Conservation (phyloP, 2,329 filamentous ascomycete genomes). For the Cytospora mali region DNA sequence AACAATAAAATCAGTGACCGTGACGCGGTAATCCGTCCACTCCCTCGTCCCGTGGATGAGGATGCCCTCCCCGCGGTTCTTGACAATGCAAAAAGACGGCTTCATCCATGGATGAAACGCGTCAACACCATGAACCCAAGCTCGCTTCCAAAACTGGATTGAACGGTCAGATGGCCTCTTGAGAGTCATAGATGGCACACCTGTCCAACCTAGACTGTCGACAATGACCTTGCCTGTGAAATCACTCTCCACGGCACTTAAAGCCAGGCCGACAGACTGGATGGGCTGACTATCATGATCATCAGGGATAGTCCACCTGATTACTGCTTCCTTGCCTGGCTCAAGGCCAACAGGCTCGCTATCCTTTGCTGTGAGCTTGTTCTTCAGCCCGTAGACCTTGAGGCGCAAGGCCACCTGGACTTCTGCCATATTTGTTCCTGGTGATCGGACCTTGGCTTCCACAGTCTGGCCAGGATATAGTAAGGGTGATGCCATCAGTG, state of each 20-base stretch:
- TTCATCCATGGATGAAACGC: slow-evolving; percentile 30
- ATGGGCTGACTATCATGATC: slow-evolving; percentile 33
- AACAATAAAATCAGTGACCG: slow-evolving; percentile 31
- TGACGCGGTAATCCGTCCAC: slow-evolving; percentile 36
- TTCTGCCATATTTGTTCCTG: neutral
- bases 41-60: slow-evolving; percentile 38
- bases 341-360: slow-evolving; percentile 8
- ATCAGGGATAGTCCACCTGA: slow-evolving; percentile 33
- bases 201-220: slow-evolving; percentile 32
- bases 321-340: slow-evolving; percentile 9
- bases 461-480: slow-evolving; percentile 36
- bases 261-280: slow-evolving; percentile 33
- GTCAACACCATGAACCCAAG: slow-evolving; percentile 36
- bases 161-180: slow-evolving; percentile 18
- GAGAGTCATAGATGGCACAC: slow-evolving; percentile 25
- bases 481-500: slow-evolving; percentile 34
- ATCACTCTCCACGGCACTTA: slow-evolving; percentile 12
- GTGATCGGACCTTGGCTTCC: slow-evolving; percentile 25
- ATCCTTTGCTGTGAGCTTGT: slow-evolving; percentile 18
- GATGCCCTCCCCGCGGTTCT: slow-evolving; percentile 38
- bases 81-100: slow-evolving; percentile 33
- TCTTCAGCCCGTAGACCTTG: slow-evolving; percentile 28
- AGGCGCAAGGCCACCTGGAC: slow-evolving; percentile 22
- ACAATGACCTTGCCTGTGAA: slow-evolving; percentile 30
- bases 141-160: slow-evolving; percentile 34